phyloP scores from a whole-genome alignment of 352 stramenopile genomes.

The Aphanomyces euteiches region DNA sequence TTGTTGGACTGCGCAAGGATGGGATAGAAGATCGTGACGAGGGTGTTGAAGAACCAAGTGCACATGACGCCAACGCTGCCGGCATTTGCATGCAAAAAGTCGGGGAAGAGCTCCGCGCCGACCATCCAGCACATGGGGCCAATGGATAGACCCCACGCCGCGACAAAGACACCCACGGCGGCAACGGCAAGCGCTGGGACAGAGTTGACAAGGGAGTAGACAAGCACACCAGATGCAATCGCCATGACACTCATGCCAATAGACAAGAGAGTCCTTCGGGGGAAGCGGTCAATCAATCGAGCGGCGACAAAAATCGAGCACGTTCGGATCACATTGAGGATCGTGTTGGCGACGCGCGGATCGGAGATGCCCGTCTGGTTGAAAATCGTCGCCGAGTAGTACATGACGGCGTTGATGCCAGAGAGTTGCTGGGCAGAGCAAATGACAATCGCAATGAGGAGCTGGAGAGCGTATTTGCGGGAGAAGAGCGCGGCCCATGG shows the following conservation, averaged over 20 bases:
- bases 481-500: slow-evolving; percentile 29
- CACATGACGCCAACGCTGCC: slow-evolving; percentile 46
- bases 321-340: slow-evolving; percentile 60
- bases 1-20: slow-evolving; percentile 40
- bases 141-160: slow-evolving; percentile 45
- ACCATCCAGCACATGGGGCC: slow-evolving; percentile 55
- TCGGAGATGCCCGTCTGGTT: slow-evolving; percentile 54
- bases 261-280: slow-evolving; percentile 51
- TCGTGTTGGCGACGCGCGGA: slow-evolving; percentile 50
- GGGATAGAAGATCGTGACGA: slow-evolving; percentile 53
- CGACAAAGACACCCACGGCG: slow-evolving; percentile 52
- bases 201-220: slow-evolving; percentile 35
- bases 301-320: slow-evolving; percentile 48
- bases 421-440: slow-evolving; percentile 50
- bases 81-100: slow-evolving; percentile 48
- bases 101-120: slow-evolving; percentile 50
- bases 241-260: slow-evolving; percentile 51
- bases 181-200: slow-evolving; percentile 44
- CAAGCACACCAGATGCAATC: slow-evolving; percentile 45
- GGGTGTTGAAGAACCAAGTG: slow-evolving; percentile 55
- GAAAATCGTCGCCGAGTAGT: slow-evolving; percentile 66
- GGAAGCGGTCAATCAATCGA: slow-evolving; percentile 39
- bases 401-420: slow-evolving; percentile 66
- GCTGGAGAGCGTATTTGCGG: slow-evolving; percentile 36
- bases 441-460: slow-evolving; percentile 48